phyloP scores from a whole-genome alignment of 2,329 filamentous ascomycete genomes.

The Sodiomyces alkalinus region DNA sequence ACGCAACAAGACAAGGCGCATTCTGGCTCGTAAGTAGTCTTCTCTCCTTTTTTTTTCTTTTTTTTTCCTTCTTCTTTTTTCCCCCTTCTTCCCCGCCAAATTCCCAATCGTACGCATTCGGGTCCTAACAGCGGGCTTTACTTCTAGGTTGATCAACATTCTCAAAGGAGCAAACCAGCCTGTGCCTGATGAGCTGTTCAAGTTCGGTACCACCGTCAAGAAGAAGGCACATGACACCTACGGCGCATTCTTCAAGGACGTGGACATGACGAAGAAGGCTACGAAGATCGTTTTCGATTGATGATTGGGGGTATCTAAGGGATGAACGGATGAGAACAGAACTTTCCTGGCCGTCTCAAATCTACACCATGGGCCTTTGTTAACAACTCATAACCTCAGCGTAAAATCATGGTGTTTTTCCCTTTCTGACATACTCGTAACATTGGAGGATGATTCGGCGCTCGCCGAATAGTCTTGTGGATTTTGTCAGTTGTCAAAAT shows the following conservation, averaged over 20 bases:
- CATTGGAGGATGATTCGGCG: slow-evolving; percentile 32
- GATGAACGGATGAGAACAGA: background rate
- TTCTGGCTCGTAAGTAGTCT: slow-evolving; percentile 61
- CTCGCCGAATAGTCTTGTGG: slow-evolving; percentile 35
- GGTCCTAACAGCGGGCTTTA: too few species aligned
- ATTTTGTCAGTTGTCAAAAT: slow-evolving; percentile 11
- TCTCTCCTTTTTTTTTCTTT: background rate
- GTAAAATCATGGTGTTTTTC: background rate
- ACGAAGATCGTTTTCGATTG: slow-evolving; percentile 87
- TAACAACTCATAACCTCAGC: too few species aligned
- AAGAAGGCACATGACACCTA: slow-evolving; percentile 96
- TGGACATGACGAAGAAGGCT: slow-evolving; percentile 66
- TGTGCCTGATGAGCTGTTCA: slow-evolving; percentile 79
- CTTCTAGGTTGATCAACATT: slow-evolving; percentile 76
- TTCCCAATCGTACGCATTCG: too few species aligned
- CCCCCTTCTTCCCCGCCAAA: slow-evolving; percentile 9
- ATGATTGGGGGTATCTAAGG: slow-evolving; percentile 1
- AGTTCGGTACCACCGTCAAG: slow-evolving; percentile 96
- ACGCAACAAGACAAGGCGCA: slow-evolving; percentile 89
- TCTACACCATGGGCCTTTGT: background rate
- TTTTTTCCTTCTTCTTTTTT: slow-evolving; percentile 13
- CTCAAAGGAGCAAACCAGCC: slow-evolving; percentile 83
- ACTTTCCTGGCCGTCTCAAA: too few species aligned
- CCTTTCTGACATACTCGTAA: background rate
- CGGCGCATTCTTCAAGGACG: slow-evolving; percentile 89